These are phyloP conservation scores for Blepharisma stoltei DNA, from an alignment of 73 alveolate species.

Conservation along the genomic window DNA sequence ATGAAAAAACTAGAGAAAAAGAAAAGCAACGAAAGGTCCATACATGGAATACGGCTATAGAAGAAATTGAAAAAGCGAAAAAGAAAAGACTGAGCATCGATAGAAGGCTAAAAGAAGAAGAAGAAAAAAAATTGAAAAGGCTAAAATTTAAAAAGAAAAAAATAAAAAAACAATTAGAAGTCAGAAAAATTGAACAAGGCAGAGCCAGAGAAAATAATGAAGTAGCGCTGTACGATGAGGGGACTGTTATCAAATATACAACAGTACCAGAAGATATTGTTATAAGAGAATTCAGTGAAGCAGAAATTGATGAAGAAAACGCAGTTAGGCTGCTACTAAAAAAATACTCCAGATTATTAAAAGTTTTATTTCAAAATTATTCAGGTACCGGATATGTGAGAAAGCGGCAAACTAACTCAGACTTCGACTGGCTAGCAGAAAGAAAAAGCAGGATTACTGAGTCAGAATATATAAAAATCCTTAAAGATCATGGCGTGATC, in stretches of 20 bases:
- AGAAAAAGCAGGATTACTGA: not conserved
- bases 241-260: not conserved
- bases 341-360: not conserved
- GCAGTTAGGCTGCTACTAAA: not conserved
- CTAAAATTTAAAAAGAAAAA: not conserved
- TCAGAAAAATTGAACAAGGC: conserved; percentile 1
- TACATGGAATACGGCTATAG: not conserved
- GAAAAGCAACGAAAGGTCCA: not conserved
- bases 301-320: not conserved
- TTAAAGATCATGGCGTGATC: not conserved
- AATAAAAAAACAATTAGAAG: not conserved
- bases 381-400: conserved; percentile 4
- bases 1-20: not conserved
- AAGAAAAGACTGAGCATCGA: not conserved
- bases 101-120: not conserved
- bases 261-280: not conserved
- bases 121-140: not conserved
- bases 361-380: not conserved
- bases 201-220: not conserved
- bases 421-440: not conserved
- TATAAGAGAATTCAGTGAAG: not conserved
- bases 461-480: not conserved
- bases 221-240: not conserved
- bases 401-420: not conserved
- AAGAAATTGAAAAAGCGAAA: not conserved